A percentile compares a stretch with the other conserved stretches of the same genome.
phyloP scores from a whole-genome alignment of 1,284 basidiomycete species.

The Peniophora sp. region DNA sequence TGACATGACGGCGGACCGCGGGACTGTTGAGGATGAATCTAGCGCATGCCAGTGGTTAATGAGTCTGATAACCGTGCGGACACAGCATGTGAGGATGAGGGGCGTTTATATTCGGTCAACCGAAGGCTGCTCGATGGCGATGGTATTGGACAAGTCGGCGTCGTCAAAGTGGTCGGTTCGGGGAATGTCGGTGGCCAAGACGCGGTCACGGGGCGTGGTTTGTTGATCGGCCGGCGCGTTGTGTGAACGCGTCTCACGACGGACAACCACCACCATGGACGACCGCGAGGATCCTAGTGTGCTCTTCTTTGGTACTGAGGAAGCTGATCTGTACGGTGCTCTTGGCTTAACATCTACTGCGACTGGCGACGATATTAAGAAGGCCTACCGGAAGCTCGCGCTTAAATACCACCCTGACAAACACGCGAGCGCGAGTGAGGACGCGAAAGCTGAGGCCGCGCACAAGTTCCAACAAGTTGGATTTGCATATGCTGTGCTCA shows the following conservation, averaged over 20 bases:
- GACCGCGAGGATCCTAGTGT: slow-evolving; percentile 62
- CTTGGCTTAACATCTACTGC: slow-evolving; percentile 51
- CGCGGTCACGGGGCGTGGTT: no score
- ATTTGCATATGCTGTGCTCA: slow-evolving; percentile 83
- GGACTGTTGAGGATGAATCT: no score
- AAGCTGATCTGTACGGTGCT: slow-evolving; percentile 70
- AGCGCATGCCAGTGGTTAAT: no score
- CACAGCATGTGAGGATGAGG: no score
- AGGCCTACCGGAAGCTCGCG: slow-evolving; percentile 79
- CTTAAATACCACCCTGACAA: slow-evolving; percentile 87
- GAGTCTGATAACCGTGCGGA: no score
- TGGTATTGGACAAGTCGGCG: no score
- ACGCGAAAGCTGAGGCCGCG: slow-evolving; percentile 54
- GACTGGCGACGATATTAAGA: slow-evolving; percentile 64
- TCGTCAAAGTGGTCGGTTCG: no score
- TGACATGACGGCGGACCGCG: no score
- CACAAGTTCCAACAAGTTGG: slow-evolving; percentile 84
- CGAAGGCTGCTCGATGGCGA: no score
- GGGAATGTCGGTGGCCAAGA: no score
- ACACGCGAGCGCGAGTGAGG: slow-evolving; percentile 56
- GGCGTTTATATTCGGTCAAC: no score
- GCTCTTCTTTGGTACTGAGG: slow-evolving; percentile 69
- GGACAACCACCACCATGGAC: slow-evolving; percentile 19
- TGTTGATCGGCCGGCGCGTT: slow-evolving; percentile 3
- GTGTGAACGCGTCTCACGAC: slow-evolving; percentile 1